Evolutionary conservation across 805 yeast species (phyloP), one percentile per base, ranked within the genome.

Genomic region (Nakazawaea ishiwadae): DNA sequence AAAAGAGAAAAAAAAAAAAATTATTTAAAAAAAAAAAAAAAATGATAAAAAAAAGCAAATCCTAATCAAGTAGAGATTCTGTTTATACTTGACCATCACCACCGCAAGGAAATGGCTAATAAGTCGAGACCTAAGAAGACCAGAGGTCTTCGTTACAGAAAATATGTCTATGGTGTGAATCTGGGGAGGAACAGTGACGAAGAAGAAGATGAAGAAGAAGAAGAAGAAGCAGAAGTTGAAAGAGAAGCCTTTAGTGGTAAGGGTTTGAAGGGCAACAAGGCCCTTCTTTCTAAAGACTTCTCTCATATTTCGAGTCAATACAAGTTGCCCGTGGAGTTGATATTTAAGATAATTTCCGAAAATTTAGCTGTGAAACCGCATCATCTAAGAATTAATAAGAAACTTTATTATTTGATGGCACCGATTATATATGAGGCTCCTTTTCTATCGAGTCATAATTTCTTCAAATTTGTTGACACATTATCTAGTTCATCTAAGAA

Each of bases 31-130:
- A n/a, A n/a, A n/a, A n/a, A n/a, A n/a, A n/a, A n/a, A n/a, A n/a
- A n/a, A n/a, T n/a, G n/a, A n/a, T n/a, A n/a, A n/a, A n/a, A n/a
- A n/a, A n/a, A n/a, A n/a, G n/a, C n/a, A n/a, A n/a, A n/a, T n/a
- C n/a, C n/a, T n/a, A n/a, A n/a, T n/a, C n/a, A n/a, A n/a, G n/a
- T n/a, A n/a, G n/a, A n/a, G n/a, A n/a, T n/a, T n/a, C n/a, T n/a
- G n/a, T n/a, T n/a, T n/a, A n/a, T n/a, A n/a, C n/a, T n/a, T n/a
- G n/a, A n/a, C n/a, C n/a, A n/a, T n/a, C n/a, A n/a, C n/a, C n/a
- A n/a, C n/a, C n/a, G n/a, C n/a, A n/a, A n/a, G n/a, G n/a, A 37
- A 21, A 89, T 89, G 81, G 96, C 89, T 26, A 89, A 89, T 63
- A 89, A 88, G 61, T 65, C 90, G 54, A 74, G 97, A 58, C 89